Base-by-base conservation (phyloP, 768 basidiomycete genomes). In the Amanita pallidorosea region DNA sequence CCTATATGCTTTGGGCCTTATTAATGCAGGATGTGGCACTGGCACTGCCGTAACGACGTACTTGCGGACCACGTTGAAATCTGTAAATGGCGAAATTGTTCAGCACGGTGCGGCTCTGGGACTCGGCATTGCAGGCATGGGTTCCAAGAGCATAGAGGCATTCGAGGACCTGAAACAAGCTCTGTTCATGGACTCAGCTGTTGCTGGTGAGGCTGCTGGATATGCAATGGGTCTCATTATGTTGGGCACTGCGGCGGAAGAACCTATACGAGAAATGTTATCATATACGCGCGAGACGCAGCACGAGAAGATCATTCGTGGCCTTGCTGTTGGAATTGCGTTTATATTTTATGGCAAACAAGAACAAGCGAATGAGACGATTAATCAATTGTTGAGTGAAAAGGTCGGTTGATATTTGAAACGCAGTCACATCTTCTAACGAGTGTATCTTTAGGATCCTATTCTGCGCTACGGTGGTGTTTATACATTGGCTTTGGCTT, bases 261-360 rank as follows among this genome's bases (percentile, higher is more conserved):
- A 80, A 34, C 80, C 82, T 49, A 80, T 92, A 33, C 84, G 88
- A 25, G 96, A 99, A 69, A 98, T 97, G 95, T 71, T 97, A 51
- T 79, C 85, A 47, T 99, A 99, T 61, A 93, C 96, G 25, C 80
- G 87, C 50, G 96, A 99, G 63, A 99, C 96, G 1, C 92, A 96
- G 61, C 96, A 98, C 63, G 96, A 99, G 72, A 99, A 98, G 72
- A 98, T 98, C 61, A 98, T 98, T 50, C 85, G 96, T 41, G 93
- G 93, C 56, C 75, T 99, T 49, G 89, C 94, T 6, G 77, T 99
- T 58, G 95, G 95, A 18, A 73, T 93, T 40, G 90, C 91, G 2
- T 90, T 98, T 65, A 77, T 98, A 53, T 90, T 80, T 67, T 98
- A 95, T 55, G 92, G 89, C 36, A 79, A 85, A 45, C 90, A 94